phyloP scores from a whole-genome alignment of 768 basidiomycete genomes.

The Boletus subcaerulescens region DNA sequence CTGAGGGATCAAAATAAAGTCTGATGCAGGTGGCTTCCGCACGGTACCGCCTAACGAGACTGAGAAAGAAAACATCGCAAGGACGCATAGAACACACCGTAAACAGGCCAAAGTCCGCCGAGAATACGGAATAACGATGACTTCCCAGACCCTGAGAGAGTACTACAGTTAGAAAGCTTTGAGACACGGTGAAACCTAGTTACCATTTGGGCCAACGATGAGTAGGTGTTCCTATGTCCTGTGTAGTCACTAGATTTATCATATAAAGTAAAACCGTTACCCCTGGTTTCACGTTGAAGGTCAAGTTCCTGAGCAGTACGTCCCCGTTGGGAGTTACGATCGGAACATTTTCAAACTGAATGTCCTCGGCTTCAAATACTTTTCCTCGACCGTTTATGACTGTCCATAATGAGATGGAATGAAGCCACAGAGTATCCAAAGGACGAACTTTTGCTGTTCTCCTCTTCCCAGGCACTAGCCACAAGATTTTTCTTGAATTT shows the following conservation, averaged over 20 bases:
- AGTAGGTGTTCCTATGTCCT: constrained; percentile 74
- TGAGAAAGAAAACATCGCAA: neutral
- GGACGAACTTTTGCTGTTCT: constrained; percentile 70
- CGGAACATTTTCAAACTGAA: constrained; percentile 89
- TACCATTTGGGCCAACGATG: constrained; percentile 93
- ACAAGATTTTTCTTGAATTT: constrained; percentile 89
- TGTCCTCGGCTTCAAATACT: constrained; percentile 82
- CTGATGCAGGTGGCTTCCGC: constrained; percentile 80
- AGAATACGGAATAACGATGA: constrained; percentile 93
- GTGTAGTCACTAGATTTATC: neutral
- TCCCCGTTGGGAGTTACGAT: constrained; percentile 97
- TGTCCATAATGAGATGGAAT: constrained; percentile 30
- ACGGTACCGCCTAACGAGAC: constrained; percentile 60
- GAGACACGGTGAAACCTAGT: neutral
- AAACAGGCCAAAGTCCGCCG: constrained; percentile 93
- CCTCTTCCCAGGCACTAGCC: constrained; percentile 66
- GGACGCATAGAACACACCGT: constrained; percentile 23
- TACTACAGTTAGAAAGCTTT: neutral
- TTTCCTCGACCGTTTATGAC: constrained; percentile 78
- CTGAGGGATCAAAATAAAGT: constrained; percentile 95
- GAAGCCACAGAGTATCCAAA: neutral
- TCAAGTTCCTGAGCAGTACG: constrained; percentile 77
- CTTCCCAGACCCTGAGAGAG: constrained; percentile 70
- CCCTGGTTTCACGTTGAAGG: constrained; percentile 86
- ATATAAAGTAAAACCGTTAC: constrained; percentile 37